A percentile compares a stretch with the other conserved stretches of the same genome.
Evolutionary conservation across 2,329 filamentous ascomycete species (phyloP).

Genomic region (Claviceps monticola): DNA sequence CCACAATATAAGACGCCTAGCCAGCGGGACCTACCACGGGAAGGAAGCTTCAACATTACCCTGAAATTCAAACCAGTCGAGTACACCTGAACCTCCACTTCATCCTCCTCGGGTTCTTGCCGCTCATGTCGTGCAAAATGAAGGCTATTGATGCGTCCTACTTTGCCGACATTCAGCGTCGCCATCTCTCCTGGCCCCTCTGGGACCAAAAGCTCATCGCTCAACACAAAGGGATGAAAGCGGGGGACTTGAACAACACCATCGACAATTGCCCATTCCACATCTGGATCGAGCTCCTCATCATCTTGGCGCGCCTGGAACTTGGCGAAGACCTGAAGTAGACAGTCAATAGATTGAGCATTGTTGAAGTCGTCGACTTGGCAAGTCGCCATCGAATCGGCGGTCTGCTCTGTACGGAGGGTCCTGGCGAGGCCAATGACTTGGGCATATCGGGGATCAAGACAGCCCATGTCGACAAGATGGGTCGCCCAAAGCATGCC

Average conservation of each 20-base stretch:
- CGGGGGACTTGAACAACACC: neutral
- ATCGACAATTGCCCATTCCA: slow-evolving; percentile 1
- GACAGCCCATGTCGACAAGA: slow-evolving; percentile 12
- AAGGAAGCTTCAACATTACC: neutral
- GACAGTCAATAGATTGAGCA: neutral
- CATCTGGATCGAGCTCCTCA: neutral
- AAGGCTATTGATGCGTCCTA: neutral
- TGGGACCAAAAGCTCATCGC: neutral
- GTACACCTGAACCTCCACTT: slow-evolving; percentile 1
- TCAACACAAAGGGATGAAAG: neutral
- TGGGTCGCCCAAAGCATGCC: slow-evolving; percentile 18
- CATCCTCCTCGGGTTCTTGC: neutral
- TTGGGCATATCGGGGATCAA: slow-evolving; percentile 15
- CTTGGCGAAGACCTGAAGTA: neutral
- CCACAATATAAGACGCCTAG: neutral
- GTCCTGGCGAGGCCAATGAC: slow-evolving; percentile 14
- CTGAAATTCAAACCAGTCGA: slow-evolving; percentile 2
- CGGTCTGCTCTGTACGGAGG: slow-evolving; percentile 14
- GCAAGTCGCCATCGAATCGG: slow-evolving; percentile 14
- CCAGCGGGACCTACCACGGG: too few relatives aligned
- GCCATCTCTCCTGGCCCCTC: neutral
- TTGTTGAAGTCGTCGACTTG: slow-evolving; percentile 10
- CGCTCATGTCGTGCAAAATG: neutral
- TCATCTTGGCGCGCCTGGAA: neutral
- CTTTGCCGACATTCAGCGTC: neutral